phyloP scores from a whole-genome alignment of 139 green algal genomes.

The Dunaliella sp. region DNA sequence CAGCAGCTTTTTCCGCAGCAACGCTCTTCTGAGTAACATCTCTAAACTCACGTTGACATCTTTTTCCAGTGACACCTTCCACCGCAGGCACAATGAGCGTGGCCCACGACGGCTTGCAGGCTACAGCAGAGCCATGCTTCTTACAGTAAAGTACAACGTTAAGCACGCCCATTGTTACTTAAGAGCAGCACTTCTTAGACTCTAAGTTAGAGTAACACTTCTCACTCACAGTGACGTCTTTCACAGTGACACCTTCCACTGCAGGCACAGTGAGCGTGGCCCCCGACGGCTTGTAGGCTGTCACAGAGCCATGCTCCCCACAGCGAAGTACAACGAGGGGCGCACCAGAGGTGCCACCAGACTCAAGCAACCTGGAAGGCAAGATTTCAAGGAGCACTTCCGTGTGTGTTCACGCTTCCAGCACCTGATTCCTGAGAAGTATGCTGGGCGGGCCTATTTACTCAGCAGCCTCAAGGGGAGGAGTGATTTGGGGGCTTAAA shows the following conservation, averaged over 20 bases:
- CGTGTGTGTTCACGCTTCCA: no score
- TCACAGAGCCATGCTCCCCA: slow-evolving; percentile 36
- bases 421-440: not conserved
- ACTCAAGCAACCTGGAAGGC: slow-evolving; percentile 31
- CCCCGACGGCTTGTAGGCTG: slow-evolving; percentile 4
- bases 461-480: not conserved
- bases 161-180: no score
- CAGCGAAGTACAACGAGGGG: slow-evolving; percentile 44
- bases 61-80: slow-evolving; percentile 20
- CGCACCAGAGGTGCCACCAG: slow-evolving; percentile 30
- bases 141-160: not conserved
- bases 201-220: no score
- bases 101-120: not conserved
- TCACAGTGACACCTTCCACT: slow-evolving; percentile 17
- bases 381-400: no score
- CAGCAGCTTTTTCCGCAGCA: no score
- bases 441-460: not conserved
- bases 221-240: slow-evolving; percentile 40
- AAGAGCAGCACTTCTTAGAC: no score
- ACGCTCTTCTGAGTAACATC: no score
- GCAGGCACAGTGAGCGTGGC: slow-evolving; percentile 4
- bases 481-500: no score
- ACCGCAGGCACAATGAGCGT: slow-evolving; percentile 11
- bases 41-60: not conserved
- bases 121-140: slow-evolving; percentile 29